Conservation (phyloP, 2,329 filamentous ascomycete species). For the Xylaria sp. region DNA sequence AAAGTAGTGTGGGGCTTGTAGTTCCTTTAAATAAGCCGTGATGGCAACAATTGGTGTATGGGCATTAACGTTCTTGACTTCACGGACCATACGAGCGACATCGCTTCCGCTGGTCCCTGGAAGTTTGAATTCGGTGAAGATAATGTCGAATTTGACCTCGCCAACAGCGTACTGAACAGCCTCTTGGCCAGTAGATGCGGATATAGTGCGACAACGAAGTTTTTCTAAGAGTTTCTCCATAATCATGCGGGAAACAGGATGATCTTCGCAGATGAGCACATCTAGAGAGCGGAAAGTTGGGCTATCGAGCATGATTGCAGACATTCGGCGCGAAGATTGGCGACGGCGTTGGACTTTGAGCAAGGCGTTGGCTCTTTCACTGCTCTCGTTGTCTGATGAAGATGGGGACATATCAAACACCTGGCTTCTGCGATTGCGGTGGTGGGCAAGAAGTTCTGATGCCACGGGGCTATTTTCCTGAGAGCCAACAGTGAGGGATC, state of each 20-base stretch:
- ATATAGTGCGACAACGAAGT: constrained; percentile 91
- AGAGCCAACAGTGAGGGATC: constrained; percentile 93
- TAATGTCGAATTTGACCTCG: constrained; percentile 98
- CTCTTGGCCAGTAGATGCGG: constrained; percentile 88
- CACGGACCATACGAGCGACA: constrained; percentile 96
- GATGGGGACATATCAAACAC: constrained; percentile 97
- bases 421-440: constrained; percentile 92
- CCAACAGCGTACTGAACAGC: constrained; percentile 94
- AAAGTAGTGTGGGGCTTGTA: constrained; percentile 95
- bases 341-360: constrained; percentile 91
- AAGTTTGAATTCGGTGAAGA: constrained; percentile 97
- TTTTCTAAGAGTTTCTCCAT: constrained; percentile 99
- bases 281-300: constrained; percentile 92
- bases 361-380: constrained; percentile 85
- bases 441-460: constrained; percentile 74
- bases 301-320: constrained; percentile 86
- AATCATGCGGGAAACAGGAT: constrained; percentile 96
- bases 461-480: constrained; percentile 86
- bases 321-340: constrained; percentile 95
- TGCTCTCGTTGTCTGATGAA: constrained; percentile 94
- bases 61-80: constrained; percentile 94
- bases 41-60: constrained; percentile 96
- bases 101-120: constrained; percentile 96
- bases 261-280: constrained; percentile 96
- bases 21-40: constrained; percentile 96